Conservation (phyloP, 371 early-diverging fungal genomes). For the Mucor irregularis region DNA sequence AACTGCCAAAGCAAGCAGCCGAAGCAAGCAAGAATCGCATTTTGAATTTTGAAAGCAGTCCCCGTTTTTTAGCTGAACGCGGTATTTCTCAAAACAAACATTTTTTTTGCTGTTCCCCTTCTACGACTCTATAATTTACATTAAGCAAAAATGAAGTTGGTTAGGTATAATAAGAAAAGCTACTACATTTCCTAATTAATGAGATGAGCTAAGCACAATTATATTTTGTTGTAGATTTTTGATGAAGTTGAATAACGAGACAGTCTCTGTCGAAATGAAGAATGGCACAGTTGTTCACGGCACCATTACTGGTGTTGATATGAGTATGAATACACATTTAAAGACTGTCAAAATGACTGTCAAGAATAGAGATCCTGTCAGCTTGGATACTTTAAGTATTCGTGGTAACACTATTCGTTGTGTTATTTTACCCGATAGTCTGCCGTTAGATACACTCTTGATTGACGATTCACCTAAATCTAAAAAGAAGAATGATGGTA, state of each 20-base stretch:
- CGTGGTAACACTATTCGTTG: slow-evolving; percentile 96
- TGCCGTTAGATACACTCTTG: slow-evolving; percentile 94
- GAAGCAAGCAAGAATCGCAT: too few species aligned
- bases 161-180: slow-evolving; percentile 7
- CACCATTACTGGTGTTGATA: slow-evolving; percentile 95
- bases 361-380: slow-evolving; percentile 87
- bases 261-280: slow-evolving; percentile 95
- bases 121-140: neutral
- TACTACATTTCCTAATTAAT: neutral
- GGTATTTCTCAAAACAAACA: slow-evolving; percentile 1
- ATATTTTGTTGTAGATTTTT: slow-evolving; percentile 70
- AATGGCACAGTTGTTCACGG: slow-evolving; percentile 96
- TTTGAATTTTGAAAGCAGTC: too few species aligned
- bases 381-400: slow-evolving; percentile 88
- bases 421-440: slow-evolving; percentile 91
- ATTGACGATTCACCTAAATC: slow-evolving; percentile 95
- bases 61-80: neutral
- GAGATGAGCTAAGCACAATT: neutral
- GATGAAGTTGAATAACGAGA: slow-evolving; percentile 94
- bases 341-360: slow-evolving; percentile 98
- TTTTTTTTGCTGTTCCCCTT: neutral
- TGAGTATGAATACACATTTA: slow-evolving; percentile 99
- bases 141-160: slow-evolving; percentile 22
- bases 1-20: too few species aligned
- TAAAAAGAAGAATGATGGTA: slow-evolving; percentile 80